A percentile compares a stretch with the other conserved stretches of the same genome.
These are phyloP conservation scores for Curvularia spicifera DNA, from an alignment of 2,329 filamentous ascomycete genomes.

Conservation along the genomic window DNA sequence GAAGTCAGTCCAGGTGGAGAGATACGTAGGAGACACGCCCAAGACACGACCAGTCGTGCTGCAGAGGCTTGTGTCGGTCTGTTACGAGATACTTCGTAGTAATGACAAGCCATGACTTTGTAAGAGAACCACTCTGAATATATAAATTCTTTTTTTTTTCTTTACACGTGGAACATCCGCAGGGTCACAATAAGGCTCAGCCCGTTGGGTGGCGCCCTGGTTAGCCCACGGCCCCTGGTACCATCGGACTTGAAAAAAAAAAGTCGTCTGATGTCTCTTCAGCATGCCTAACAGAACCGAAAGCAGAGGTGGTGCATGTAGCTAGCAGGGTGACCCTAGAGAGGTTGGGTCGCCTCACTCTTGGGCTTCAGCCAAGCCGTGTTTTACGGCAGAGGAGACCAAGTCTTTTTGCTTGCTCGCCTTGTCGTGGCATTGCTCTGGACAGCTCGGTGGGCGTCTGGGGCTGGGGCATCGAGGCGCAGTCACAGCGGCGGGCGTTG, in stretches of 20 bases:
- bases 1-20: background rate
- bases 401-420: background rate
- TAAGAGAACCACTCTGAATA: background rate
- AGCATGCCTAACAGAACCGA: conserved; percentile 1
- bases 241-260: background rate
- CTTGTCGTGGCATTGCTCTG: background rate
- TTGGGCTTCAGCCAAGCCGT: conserved; percentile 6
- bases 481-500: conserved; percentile 12
- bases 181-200: background rate
- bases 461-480: conserved; percentile 1
- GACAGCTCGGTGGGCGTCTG: background rate
- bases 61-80: background rate
- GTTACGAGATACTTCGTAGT: background rate
- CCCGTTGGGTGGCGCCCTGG: background rate
- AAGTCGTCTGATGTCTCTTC: conserved; percentile 6
- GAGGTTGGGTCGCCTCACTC: conserved; percentile 7
- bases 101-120: background rate
- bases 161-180: background rate
- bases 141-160: background rate
- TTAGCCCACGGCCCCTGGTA: background rate
- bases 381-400: background rate
- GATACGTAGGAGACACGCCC: background rate
- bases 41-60: conserved; percentile 3
- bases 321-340: conserved; percentile 6
- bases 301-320: background rate